Base-by-base conservation (phyloP, 495 filamentous ascomycete genomes). In the Extremus antarcticus region DNA sequence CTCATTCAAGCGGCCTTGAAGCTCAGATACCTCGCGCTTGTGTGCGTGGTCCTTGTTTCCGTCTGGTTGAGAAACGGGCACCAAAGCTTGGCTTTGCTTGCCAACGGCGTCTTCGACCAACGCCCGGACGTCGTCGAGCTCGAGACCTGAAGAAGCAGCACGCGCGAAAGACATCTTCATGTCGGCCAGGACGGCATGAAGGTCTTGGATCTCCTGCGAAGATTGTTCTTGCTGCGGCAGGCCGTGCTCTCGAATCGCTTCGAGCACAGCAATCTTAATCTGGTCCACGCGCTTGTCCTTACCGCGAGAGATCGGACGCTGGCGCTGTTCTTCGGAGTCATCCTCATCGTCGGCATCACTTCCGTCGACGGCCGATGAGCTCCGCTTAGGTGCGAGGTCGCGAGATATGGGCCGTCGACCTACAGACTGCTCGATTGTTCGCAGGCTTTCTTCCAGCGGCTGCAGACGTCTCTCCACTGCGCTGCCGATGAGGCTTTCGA, bases 331-430 rank as follows among this genome's bases (percentile, higher is more conserved):
- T 7, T 80, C 83, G 1, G 52, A 32, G 3, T 50, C 17, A 22
- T 94, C 88, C 61, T 94, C 90, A 64, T 95, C 90, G 58, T 97
- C 92, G 59, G 97, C 92, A 1, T 91, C 92, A 70, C 96, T 92
- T 55, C 90, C 95, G 47, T 90, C 47, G 81, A 80, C 29, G 47
- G 58, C 45, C 47, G 63, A 54, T 43, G 62, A 53, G 48, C 53
- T 52, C 51, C 63, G 56, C 61, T 63, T 58, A 55, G 56, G 47
- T 53, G 58, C 43, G 55, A 21, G 39, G 40, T 55, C 46, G 1
- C 20, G 10, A 20, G 51, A 51, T 13, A 25, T 45, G 1, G 24
- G 38, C 16, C 54, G 54, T 20, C 25, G 71, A 48, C 70, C 73
- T 47, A 95, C 66, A 17, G 76, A 78, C 17, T 85, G 73, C 61